Evolutionary conservation across 2,329 filamentous ascomycete species (phyloP), one percentile per base, ranked within the genome.

Genomic region (Calonectria pauciramosa): DNA sequence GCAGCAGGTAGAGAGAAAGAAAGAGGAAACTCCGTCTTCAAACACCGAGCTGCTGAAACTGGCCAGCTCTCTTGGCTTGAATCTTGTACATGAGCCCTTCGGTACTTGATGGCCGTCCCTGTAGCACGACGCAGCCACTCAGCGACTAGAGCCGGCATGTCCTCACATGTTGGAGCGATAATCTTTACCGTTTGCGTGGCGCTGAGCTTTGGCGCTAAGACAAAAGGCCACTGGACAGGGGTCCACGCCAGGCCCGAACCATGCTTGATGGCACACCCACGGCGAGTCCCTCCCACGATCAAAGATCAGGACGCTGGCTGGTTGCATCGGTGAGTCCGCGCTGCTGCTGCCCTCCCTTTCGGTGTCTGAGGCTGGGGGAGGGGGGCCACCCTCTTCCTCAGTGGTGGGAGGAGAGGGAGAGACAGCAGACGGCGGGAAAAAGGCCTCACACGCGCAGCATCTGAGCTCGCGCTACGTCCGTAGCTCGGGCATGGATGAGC

Each of bases 321-420:
- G 51, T 36, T 47, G 66, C 66, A 38, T 68, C 66, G 52, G 66
- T 68, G 66, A 68, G 56, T 28, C 66, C 66, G 66, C 52, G 47
- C 56, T n/a, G 23, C 56, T n/a, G 23, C 36, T 41, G n/a, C 56
- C 56, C 23, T 26, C 56, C 23, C 14, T 18, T 20, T n/a, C 34
- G 20, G 38, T 18, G 23, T 14, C 36, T 41, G 64, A 28, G 20
- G 32, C 51, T 44, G 30, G 14, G 38, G 2, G n/a, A 10, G 26
- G n/a, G 51, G 16, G 30, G 30, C 30, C 30, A 32, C 16, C 3
- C 16, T 11, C 16, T 18, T 44, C 10, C 4, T 23, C 14, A 8
- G 26, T 26, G 38, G 36, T 23, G 36, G 36, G 20, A 44, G 51
- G 49, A n/a, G 30, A 32, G 30, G 30, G 30, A 4, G 8, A 32